Evolutionary conservation across 1,284 basidiomycete genomes (phyloP).

Genomic region (Albatrellus sp.): DNA sequence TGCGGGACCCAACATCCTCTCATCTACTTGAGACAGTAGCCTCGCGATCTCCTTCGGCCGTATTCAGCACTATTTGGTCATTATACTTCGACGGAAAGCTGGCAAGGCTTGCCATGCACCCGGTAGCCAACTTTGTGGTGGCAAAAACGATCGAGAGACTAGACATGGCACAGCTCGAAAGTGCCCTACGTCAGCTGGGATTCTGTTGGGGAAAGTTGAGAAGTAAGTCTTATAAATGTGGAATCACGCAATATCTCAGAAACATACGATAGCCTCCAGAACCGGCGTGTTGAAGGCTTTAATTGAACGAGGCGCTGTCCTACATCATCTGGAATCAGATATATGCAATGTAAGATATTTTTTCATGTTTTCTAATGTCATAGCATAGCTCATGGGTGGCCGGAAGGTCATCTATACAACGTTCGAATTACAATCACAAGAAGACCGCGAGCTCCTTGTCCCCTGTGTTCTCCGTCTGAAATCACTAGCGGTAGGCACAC

Average conservation of each 20-base stretch:
- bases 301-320: slow-evolving; percentile 48
- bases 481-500: slow-evolving; percentile 21
- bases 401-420: slow-evolving; percentile 45
- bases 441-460: slow-evolving; percentile 38
- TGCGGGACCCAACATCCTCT: slow-evolving; percentile 78
- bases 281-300: slow-evolving; percentile 61
- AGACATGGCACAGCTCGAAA: slow-evolving; percentile 38
- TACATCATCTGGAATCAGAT: slow-evolving; percentile 30
- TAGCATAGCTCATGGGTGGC: neutral
- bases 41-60: slow-evolving; percentile 40
- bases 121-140: slow-evolving; percentile 86
- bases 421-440: slow-evolving; percentile 37
- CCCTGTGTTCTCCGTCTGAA: slow-evolving; percentile 56
- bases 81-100: slow-evolving; percentile 69
- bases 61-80: slow-evolving; percentile 63
- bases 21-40: slow-evolving; percentile 78
- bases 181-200: slow-evolving; percentile 46
- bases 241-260: neutral
- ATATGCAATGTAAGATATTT: slow-evolving; percentile 32
- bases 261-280: slow-evolving; percentile 30
- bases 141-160: slow-evolving; percentile 63
- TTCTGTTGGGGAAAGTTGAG: slow-evolving; percentile 38
- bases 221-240: slow-evolving; percentile 29
- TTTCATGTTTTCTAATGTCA: slow-evolving; percentile 2
- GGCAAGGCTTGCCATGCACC: slow-evolving; percentile 64